Conservation (phyloP, 495 filamentous ascomycete genomes). For the Penicillium lagena region DNA sequence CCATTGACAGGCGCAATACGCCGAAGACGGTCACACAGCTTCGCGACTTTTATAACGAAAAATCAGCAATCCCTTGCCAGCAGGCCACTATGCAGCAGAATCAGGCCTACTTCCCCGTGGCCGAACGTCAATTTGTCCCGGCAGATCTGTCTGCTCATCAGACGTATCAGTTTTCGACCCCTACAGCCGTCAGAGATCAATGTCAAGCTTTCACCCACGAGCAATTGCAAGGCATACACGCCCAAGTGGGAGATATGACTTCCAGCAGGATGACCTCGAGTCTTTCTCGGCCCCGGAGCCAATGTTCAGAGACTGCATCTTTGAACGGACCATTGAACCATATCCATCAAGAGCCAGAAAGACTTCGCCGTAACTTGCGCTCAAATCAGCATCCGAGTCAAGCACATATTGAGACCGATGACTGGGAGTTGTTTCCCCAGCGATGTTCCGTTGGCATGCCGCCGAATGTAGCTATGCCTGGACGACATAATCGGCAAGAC, state of each 20-base stretch:
- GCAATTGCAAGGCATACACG: slow-evolving; percentile 27
- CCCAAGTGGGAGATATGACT: slow-evolving; percentile 5
- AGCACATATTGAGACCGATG: slow-evolving; percentile 3
- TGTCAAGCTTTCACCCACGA: slow-evolving; percentile 29
- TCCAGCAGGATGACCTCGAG: slow-evolving; percentile 10
- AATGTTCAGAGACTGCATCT: slow-evolving; percentile 12
- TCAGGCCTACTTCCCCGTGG: slow-evolving; percentile 6
- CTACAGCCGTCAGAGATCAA: slow-evolving; percentile 16
- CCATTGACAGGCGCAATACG: slow-evolving; percentile 12
- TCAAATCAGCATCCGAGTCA: slow-evolving; percentile 1
- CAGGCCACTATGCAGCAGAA: slow-evolving; percentile 10
- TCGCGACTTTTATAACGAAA: slow-evolving; percentile 28
- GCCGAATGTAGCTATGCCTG: too few relatives aligned
- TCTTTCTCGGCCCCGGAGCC: slow-evolving; percentile 18
- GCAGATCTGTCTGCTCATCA: slow-evolving; percentile 2
- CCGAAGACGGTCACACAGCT: slow-evolving; percentile 22
- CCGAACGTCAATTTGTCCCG: slow-evolving; percentile 6
- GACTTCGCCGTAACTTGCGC: not conserved
- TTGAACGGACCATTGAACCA: slow-evolving; percentile 11
- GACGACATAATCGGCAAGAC: slow-evolving; percentile 7
- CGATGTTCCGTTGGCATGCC: not conserved
- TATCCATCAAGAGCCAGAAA: slow-evolving; percentile 11
- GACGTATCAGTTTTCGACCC: slow-evolving; percentile 14
- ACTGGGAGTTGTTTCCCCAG: slow-evolving; percentile 24
- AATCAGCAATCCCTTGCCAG: slow-evolving; percentile 16